Conservation (phyloP, 495 filamentous ascomycete species). For the Sordaria brevicollis region DNA sequence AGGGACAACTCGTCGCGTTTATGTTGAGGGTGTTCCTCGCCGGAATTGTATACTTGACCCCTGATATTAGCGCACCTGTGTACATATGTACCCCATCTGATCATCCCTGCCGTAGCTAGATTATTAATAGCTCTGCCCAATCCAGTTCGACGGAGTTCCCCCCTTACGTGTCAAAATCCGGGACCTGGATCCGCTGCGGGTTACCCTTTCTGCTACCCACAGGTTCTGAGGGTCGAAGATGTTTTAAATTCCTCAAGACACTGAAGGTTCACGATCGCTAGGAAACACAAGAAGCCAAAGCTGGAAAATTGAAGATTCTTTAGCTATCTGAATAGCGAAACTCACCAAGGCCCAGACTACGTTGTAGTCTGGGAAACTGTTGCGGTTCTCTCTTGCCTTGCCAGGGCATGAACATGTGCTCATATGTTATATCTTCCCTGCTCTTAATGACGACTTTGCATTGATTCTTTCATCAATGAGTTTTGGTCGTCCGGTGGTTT, state of each 20-base stretch:
- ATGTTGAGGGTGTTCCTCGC: not conserved
- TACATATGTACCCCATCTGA: not conserved
- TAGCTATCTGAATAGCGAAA: not conserved
- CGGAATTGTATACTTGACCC: not conserved
- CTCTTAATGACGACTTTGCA: not conserved
- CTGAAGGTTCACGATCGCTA: not conserved
- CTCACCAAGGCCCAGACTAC: not conserved
- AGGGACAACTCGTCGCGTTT: not conserved
- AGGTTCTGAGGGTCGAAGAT: not conserved
- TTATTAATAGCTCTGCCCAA: not conserved
- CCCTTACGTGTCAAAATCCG: not conserved
- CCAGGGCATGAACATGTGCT: not conserved
- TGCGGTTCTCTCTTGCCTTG: not conserved
- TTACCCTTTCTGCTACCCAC: not conserved
- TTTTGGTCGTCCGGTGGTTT: not conserved
- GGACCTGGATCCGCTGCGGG: not conserved
- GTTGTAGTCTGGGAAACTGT: not conserved
- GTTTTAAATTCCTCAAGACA: not conserved
- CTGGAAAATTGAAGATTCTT: not conserved
- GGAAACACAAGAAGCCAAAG: not conserved
- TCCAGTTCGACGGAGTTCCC: not conserved
- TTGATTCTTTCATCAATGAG: not conserved
- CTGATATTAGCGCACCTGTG: not conserved
- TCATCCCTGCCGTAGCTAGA: not conserved
- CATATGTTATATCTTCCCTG: not conserved